These are phyloP conservation scores for Wickerhamomyces canadensis DNA, from an alignment of 805 yeast species.

Conservation along the genomic window DNA sequence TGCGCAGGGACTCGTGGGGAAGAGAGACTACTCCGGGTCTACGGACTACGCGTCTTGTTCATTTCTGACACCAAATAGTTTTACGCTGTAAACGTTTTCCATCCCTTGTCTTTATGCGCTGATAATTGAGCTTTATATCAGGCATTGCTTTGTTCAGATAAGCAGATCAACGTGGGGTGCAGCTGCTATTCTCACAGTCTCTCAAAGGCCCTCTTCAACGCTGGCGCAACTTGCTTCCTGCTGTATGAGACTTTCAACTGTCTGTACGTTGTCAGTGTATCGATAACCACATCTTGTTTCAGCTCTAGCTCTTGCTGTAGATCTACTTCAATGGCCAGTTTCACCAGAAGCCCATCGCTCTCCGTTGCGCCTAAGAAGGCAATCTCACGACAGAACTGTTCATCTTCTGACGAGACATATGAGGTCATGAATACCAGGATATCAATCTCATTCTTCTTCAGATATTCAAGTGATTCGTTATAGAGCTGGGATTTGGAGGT, in stretches of 20 bases:
- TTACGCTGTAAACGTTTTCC: too few species aligned
- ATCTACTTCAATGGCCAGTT: slow-evolving; percentile 13
- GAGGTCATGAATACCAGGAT: slow-evolving; percentile 45
- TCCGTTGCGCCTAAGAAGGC: slow-evolving; percentile 19
- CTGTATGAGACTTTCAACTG: slow-evolving; percentile 62
- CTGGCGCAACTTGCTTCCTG: slow-evolving; percentile 84
- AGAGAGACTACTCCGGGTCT: too few species aligned
- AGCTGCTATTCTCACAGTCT: slow-evolving; percentile 9
- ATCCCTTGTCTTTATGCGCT: too few species aligned
- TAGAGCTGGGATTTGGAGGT: slow-evolving; percentile 12
- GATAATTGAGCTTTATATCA: too few species aligned
- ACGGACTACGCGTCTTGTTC: too few species aligned
- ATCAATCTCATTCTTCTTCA: slow-evolving; percentile 4
- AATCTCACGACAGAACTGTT: slow-evolving; percentile 40
- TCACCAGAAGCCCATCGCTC: slow-evolving; percentile 10
- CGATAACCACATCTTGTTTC: not conserved
- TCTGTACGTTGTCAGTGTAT: slow-evolving; percentile 20
- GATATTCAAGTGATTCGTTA: slow-evolving; percentile 29
- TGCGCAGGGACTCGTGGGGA: too few species aligned
- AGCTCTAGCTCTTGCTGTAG: slow-evolving; percentile 11
- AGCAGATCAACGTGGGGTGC: too few species aligned
- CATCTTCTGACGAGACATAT: slow-evolving; percentile 14
- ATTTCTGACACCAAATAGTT: too few species aligned
- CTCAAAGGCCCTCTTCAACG: slow-evolving; percentile 23
- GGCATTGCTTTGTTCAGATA: too few species aligned